Base-by-base conservation (phyloP, 805 yeast species). In the Myxozyma neotropica region DNA sequence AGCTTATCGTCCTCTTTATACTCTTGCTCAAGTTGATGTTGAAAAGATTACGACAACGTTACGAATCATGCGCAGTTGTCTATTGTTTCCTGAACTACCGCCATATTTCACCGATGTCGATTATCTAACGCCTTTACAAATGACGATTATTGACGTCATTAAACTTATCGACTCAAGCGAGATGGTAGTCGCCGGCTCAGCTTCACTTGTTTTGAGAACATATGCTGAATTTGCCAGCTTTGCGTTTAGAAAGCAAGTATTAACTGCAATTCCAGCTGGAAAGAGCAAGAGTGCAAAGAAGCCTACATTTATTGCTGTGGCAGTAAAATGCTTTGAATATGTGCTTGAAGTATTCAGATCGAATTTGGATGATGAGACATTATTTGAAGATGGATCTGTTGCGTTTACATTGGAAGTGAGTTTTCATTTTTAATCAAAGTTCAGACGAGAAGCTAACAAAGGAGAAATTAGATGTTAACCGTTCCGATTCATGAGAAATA, bases 1-100 rank as follows among this genome's bases (percentile, higher is more conserved):
- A 75, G 85, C 44, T 77, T 87, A 66, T 70, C 75, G 12, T 74
- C 84, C 21, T 86, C 87, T 69, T 79, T 81, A 1, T 71, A 76
- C 4, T 72, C 88, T 6, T 78, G 80, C 64, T 57, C 62, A 1
- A 69, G 1, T 70, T 73, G 44, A 74, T 74, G 23, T 78, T 70
- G 72, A 67, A 6, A 67, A 72, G 54, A 75, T 83, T n/a, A 81
- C 77, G 44, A 75, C 71, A 23, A 76, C 87, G n/a, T 71, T 89
- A 38, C 75, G 74, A n/a, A 73, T 85, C 4, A 79, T 93, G 68
- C 83, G 82, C 67, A 77, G 84, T 15, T 83, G 90, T 58, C 82
- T 88, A 0, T 75, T 88, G 42, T 90, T 87, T 71, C 96, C 95
- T 0, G 78, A 87, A 12, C 75, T 89, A 38, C 87, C 90, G 7